Evolutionary conservation across 805 yeast genomes (phyloP).

Genomic region (Lipomyces mesembrius): DNA sequence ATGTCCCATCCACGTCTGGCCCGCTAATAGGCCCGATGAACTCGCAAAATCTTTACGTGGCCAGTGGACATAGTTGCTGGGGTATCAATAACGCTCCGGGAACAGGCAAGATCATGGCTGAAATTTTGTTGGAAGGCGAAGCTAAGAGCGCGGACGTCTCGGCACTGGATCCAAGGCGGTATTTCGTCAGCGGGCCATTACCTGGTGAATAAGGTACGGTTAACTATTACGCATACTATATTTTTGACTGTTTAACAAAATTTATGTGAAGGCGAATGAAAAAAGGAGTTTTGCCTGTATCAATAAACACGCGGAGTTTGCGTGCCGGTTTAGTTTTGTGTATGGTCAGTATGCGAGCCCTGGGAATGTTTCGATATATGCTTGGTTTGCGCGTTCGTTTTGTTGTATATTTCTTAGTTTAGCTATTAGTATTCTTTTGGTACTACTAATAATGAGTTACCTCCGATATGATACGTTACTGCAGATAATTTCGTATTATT

Average conservation of each 20-base stretch:
- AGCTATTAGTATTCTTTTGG: not conserved
- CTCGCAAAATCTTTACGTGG: conserved; percentile 74
- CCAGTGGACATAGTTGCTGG: conserved; percentile 98
- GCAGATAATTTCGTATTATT: not conserved
- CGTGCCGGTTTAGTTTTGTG: not conserved
- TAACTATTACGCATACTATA: too few relatives aligned
- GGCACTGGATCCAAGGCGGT: conserved; percentile 82
- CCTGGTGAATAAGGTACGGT: conserved; percentile 20
- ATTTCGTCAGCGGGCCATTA: conserved; percentile 57
- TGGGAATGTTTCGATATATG: not conserved
- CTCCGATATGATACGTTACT: not conserved
- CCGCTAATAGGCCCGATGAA: conserved; percentile 95
- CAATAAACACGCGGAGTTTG: not conserved
- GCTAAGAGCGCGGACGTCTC: conserved; percentile 76
- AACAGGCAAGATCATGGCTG: conserved; percentile 92
- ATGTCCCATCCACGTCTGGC: conserved; percentile 89
- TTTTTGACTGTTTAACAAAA: not conserved
- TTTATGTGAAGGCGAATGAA: not conserved
- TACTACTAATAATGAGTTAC: not conserved
- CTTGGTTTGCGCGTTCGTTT: not conserved
- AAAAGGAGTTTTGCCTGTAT: not conserved
- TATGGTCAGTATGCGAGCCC: not conserved
- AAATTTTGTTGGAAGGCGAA: conserved; percentile 80
- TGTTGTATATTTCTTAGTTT: not conserved
- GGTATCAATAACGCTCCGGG: conserved; percentile 98